A percentile compares a stretch with the other conserved stretches of the same genome.
These are phyloP conservation scores for Phytophthora multivora DNA, from an alignment of 352 stramenopile genomes.

Conservation along the genomic window DNA sequence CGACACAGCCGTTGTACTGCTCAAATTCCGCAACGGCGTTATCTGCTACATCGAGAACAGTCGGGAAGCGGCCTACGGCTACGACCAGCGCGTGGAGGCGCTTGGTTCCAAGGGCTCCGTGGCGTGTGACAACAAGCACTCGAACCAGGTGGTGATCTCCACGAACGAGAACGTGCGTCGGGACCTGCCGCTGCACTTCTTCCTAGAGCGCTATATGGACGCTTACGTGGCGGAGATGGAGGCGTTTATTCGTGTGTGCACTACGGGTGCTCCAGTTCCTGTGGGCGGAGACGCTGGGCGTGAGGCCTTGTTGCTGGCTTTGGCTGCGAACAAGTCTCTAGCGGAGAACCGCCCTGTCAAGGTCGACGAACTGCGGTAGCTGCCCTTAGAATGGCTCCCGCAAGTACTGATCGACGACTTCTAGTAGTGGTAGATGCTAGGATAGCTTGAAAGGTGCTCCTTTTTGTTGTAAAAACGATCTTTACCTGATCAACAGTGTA, in stretches of 20 bases:
- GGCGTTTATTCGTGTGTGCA: conserved; percentile 69
- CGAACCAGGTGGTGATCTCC: conserved; percentile 83
- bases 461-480: conserved; percentile 32
- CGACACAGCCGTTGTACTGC: conserved; percentile 91
- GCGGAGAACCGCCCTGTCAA: conserved; percentile 74
- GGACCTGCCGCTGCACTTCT: conserved; percentile 95
- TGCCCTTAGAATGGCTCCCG: conserved; percentile 15
- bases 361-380: conserved; percentile 54
- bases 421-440: conserved; percentile 22
- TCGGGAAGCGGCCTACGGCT: conserved; percentile 93
- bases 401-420: conserved; percentile 18
- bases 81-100: conserved; percentile 94
- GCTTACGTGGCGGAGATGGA: conserved; percentile 78
- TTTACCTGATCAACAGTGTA: conserved; percentile 20
- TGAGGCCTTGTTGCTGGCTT: conserved; percentile 67
- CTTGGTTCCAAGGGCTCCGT: conserved; percentile 92
- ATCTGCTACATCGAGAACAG: conserved; percentile 95
- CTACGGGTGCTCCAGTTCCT: conserved; percentile 40
- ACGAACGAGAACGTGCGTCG: conserved; percentile 47
- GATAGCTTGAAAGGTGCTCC: neutral
- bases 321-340: conserved; percentile 72
- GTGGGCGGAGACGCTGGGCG: conserved; percentile 64
- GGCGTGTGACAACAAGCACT: conserved; percentile 93
- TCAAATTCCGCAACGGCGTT: conserved; percentile 91
- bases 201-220: conserved; percentile 94